Conservation (phyloP, 2,329 filamentous ascomycete genomes). For the Chaetomiaceae sp. region DNA sequence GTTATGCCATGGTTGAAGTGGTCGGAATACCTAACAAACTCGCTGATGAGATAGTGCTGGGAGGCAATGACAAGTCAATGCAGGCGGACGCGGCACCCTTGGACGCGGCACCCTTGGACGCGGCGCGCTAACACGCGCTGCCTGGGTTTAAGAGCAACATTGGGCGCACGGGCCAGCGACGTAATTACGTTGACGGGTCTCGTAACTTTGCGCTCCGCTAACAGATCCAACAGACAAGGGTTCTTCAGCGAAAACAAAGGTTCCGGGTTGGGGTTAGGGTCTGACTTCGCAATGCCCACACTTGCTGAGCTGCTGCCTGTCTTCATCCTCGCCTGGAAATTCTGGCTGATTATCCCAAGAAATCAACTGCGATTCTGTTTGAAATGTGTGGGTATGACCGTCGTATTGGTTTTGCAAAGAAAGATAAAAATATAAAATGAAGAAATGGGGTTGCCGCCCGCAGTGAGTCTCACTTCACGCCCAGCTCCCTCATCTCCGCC, state of each 20-base stretch:
- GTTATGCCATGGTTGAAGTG: conserved; percentile 2
- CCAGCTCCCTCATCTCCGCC: not conserved
- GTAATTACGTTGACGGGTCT: not conserved
- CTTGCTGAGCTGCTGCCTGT: not conserved
- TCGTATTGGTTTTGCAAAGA: too few relatives aligned
- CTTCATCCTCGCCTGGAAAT: not conserved
- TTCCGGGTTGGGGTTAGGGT: conserved; percentile 7
- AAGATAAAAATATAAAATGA: too few relatives aligned
- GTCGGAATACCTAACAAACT: not conserved
- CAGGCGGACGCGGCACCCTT: conserved; percentile 4
- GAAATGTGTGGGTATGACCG: too few relatives aligned
- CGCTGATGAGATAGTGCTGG: not conserved
- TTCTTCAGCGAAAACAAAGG: too few relatives aligned
- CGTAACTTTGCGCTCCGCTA: conserved; percentile 5
- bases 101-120: conserved; percentile 11
- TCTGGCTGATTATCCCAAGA: too few relatives aligned
- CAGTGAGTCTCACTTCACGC: conserved; percentile 6
- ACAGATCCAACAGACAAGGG: not conserved
- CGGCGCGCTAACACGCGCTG: conserved; percentile 9
- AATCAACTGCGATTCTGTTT: too few relatives aligned
- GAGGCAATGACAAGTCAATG: conserved; percentile 4
- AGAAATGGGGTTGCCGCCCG: conserved; percentile 16
- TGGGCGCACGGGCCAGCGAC: conserved; percentile 1
- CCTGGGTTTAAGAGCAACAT: conserved; percentile 11
- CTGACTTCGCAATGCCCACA: not conserved